Base-by-base conservation (phyloP, 208 protist genomes). In the Trypanosoma lewisi region DNA sequence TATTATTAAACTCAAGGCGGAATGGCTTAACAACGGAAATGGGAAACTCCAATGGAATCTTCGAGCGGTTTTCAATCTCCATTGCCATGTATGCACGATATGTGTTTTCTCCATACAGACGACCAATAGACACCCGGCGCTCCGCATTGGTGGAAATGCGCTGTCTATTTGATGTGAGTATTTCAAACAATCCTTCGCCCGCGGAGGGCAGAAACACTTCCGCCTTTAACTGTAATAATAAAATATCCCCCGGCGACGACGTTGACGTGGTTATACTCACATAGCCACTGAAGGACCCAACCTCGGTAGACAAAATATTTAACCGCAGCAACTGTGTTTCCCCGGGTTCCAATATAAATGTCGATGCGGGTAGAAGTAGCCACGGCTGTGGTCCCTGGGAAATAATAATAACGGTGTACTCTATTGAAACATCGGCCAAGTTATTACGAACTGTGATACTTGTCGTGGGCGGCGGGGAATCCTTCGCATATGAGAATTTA, bases 21-120 rank as follows among this genome's bases (percentile, higher is more conserved):
- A 95, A 85, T 21, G 89, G 85, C 49, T 85, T 82, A 42, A 92
- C 78, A 17, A 95, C 89, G n/a, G 83, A 83, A 14, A 92, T 69
- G 14, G 86, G 82, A 55, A 96, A 96, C 77, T 96, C 86, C 30
- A 96, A 72, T 14, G 85, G 75, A 37, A 89, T 78, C 42, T 39
- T 77, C 21, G 79, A 68, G 37, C 78, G 74, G 68, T 96, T 96
- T 14, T 82, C 73, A 47, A 96, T 89, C 54, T 93, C 82, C 7
- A 93, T 55, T 21, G 84, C 80, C 21, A 92, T 80, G 67, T 82
- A 79, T 9, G 79, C 64, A 27, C 76, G 76, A 9, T 67, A 65
- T 4, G 84, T 73, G 37, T 75, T 68, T 12, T 80, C 69, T n/a
- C 89, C 89, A 63, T 89, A 87, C 16, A 93, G 56, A n/a, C 82